Conservation (phyloP, 345 rosid genomes). For the Brassica juncea region DNA sequence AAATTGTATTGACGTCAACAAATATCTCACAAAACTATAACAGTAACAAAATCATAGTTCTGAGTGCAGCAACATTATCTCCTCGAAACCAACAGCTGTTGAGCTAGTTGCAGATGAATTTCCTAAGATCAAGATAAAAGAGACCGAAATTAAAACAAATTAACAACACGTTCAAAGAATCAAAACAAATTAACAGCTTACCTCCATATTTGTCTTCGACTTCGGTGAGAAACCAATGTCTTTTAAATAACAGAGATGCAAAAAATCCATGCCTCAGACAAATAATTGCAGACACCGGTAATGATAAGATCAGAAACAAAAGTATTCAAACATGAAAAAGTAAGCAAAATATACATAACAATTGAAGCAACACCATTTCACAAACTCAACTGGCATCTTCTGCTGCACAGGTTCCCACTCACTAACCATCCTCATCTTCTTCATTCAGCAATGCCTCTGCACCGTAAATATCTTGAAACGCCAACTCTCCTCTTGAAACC, state of each 20-base stretch:
- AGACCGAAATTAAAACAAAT: background rate
- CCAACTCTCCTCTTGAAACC: slow-evolving; percentile 57
- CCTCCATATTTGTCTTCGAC: slow-evolving; percentile 45
- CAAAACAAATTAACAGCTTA: slow-evolving; percentile 13
- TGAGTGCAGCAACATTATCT: slow-evolving; percentile 93
- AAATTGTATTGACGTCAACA: background rate
- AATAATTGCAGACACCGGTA: background rate
- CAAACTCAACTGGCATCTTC: slow-evolving; percentile 50
- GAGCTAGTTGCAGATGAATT: slow-evolving; percentile 43
- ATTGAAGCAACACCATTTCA: slow-evolving; percentile 83
- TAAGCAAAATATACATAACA: slow-evolving; percentile 59
- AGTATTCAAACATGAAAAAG: background rate
- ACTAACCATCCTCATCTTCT: slow-evolving; percentile 74
- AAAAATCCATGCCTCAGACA: slow-evolving; percentile 62
- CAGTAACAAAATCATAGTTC: slow-evolving; percentile 59
- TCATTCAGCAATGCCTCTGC: slow-evolving; percentile 49
- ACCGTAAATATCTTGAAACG: slow-evolving; percentile 65
- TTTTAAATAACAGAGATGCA: slow-evolving; percentile 58
- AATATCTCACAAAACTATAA: slow-evolving; percentile 29
- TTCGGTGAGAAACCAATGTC: slow-evolving; percentile 44
- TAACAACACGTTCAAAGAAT: background rate
- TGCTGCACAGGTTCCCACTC: slow-evolving; percentile 84
- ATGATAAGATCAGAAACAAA: background rate
- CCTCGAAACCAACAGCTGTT: slow-evolving; percentile 83
- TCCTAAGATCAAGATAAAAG: slow-evolving; percentile 29